Base-by-base conservation (phyloP, 345 rosid species). In the Linum usitatissimum region DNA sequence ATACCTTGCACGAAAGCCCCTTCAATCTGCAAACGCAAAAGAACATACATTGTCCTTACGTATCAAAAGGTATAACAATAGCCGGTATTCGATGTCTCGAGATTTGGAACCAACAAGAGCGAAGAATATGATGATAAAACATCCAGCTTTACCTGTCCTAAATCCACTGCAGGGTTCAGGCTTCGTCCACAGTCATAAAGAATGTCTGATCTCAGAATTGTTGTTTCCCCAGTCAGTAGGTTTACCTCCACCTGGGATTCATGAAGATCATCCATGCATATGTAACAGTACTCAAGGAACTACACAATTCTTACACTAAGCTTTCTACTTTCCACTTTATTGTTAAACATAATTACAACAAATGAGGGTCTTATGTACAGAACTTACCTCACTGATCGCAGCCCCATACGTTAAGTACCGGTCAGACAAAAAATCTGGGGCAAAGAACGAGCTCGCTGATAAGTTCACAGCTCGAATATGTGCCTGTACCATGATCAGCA, bases 1-100 rank as follows among this genome's bases (percentile, higher is more conserved):
- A 55, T 55, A 55, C 59, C 59, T 55, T 55, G 59, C 28, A 55
- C 59, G 18, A 55, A 55, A 6, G 59, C 59, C 23, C 59, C 59
- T 55, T 55, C 59, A 7, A 55, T 55, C 59, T 55, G 59, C 59
- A 20, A 19, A 55, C 21, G 4, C 5, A 45, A 10, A 45, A 45
- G 34, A 23, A 23, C 28, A 23, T 40, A 6, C 13, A 6, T 40
- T 6, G 2, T 40, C 13, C 48, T 40, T 40, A 40, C 7, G 13
- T 40, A 40, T 7, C 51, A 45, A 15, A 45, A 40, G 48, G 17
- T 3, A 45, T 45, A 15, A 45, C 14, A 10, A 55, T 28, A 18
- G 51, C 51, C 51, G 17, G 12, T 2, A 45, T 10, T 45, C 15
- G 3, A 3, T 1, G 17, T 15, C 10, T 45, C 51, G 15, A 45